phyloP scores from a whole-genome alignment of 345 rosid species.

The Barbarea vulgaris region DNA sequence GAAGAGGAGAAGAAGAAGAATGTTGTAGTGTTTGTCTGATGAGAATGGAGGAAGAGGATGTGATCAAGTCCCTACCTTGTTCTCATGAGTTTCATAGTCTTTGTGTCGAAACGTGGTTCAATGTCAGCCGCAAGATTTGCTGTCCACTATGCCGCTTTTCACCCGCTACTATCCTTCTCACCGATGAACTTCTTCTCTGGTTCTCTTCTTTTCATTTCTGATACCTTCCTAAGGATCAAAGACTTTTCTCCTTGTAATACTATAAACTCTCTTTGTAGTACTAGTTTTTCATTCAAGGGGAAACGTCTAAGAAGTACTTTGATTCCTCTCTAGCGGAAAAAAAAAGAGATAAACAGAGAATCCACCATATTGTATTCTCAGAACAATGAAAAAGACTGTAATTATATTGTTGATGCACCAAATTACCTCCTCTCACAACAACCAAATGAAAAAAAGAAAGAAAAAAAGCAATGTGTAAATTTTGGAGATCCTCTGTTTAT shows the following conservation, averaged over 20 bases:
- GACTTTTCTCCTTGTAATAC: conserved; percentile 25
- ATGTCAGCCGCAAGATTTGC: conserved; percentile 49
- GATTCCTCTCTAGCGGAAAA: conserved; percentile 15
- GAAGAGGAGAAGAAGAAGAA: conserved; percentile 29
- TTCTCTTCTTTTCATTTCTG: conserved; percentile 58
- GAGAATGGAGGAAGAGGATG: conserved; percentile 47
- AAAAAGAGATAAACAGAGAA: conserved; percentile 9
- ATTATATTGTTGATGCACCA: background rate
- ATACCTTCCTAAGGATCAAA: background rate
- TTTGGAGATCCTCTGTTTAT: background rate
- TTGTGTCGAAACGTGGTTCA: conserved; percentile 74
- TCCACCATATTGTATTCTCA: conserved; percentile 9
- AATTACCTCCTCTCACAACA: background rate
- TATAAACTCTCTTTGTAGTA: conserved; percentile 22
- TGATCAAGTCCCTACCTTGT: conserved; percentile 59
- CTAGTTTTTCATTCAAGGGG: conserved; percentile 28
- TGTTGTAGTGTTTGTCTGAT: conserved; percentile 71
- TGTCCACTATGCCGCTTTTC: conserved; percentile 81
- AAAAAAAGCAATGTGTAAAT: background rate
- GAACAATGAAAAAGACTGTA: background rate
- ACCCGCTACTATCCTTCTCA: conserved; percentile 35
- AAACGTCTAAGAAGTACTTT: conserved; percentile 11
- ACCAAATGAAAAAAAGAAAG: too few relatives aligned
- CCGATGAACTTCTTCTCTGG: conserved; percentile 64
- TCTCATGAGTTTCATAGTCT: conserved; percentile 64